phyloP scores from a whole-genome alignment of 2,329 filamentous ascomycete genomes.

The Alternaria sp. region DNA sequence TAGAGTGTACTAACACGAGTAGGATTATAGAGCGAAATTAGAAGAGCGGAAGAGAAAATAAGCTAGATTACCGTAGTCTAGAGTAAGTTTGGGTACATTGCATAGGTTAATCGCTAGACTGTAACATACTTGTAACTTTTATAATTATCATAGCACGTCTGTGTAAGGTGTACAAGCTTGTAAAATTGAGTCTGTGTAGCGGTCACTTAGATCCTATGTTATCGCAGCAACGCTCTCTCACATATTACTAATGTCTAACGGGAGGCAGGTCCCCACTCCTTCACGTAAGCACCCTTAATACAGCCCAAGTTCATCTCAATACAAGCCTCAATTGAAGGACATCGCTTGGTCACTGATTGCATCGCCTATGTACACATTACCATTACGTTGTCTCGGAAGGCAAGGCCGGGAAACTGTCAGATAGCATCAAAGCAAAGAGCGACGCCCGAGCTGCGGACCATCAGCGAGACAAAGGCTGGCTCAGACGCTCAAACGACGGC shows the following conservation, averaged over 20 bases:
- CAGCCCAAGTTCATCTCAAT: background rate
- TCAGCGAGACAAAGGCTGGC: background rate
- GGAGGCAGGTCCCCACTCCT: background rate
- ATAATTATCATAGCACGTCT: background rate
- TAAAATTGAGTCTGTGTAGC: background rate
- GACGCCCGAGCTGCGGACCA: background rate
- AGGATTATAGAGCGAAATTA: slow-evolving; percentile 5
- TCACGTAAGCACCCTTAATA: background rate
- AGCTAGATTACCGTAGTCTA: background rate
- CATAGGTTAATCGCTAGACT: background rate
- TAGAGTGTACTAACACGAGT: background rate
- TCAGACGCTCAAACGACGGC: background rate
- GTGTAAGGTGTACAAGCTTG: background rate
- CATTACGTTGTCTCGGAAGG: background rate
- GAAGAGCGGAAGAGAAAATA: background rate
- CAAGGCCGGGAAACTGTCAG: background rate
- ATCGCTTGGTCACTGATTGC: background rate
- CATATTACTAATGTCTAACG: background rate
- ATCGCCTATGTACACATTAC: background rate
- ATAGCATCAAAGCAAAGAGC: background rate
- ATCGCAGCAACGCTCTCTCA: background rate
- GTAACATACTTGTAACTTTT: background rate
- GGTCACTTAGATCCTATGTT: background rate
- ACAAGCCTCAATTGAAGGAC: background rate
- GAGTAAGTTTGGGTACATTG: background rate